phyloP scores from a whole-genome alignment of 148 eudicot genomes.

The Rhododendron ferrugineum region DNA sequence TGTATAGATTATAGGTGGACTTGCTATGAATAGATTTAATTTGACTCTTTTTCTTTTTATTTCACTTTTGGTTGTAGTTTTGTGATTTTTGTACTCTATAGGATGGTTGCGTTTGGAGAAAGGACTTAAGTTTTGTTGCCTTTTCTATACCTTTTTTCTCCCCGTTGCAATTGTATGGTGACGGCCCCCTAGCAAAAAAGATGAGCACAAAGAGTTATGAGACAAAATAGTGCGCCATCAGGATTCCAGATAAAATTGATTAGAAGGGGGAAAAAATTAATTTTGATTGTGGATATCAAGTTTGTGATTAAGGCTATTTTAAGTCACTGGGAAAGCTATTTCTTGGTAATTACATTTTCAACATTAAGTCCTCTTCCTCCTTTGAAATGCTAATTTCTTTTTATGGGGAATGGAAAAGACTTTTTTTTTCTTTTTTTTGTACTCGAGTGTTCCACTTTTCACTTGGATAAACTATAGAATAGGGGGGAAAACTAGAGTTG shows the following conservation, averaged over 20 bases:
- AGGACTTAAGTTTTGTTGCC: neutral
- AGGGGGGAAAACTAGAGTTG: neutral
- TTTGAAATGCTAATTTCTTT: neutral
- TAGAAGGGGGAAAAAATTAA: neutral
- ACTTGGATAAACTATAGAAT: neutral
- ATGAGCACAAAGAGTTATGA: neutral
- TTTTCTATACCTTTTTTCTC: neutral
- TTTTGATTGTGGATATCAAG: neutral
- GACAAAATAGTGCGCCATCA: neutral
- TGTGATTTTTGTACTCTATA: neutral
- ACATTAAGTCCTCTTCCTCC: neutral
- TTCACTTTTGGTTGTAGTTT: neutral
- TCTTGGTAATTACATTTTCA: neutral
- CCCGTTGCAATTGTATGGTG: neutral
- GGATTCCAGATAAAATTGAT: neutral
- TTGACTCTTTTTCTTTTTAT: neutral
- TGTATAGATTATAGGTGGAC: neutral
- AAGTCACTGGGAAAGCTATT: neutral
- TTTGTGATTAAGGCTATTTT: neutral
- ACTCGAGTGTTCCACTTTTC: neutral
- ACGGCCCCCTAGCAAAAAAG: neutral
- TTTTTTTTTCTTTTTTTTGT: neutral
- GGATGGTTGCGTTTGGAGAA: neutral
- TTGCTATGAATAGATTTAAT: neutral
- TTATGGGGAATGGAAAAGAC: neutral